Conservation (phyloP, 306 rosid species). For the Quercus alba region DNA sequence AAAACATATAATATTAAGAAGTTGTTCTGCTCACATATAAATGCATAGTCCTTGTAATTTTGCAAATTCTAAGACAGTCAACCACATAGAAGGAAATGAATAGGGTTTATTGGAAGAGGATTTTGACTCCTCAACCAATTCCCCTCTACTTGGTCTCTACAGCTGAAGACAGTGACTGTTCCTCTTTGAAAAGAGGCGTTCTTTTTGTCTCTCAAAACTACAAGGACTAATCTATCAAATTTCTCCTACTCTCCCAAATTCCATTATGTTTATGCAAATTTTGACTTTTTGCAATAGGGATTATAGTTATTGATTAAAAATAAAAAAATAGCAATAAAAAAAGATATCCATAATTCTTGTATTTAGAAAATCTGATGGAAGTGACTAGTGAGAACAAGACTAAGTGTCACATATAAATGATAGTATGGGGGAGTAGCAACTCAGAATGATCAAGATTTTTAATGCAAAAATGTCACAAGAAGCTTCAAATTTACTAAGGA, state of each 20-base stretch:
- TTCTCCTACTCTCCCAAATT: not conserved
- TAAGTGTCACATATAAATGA: not conserved
- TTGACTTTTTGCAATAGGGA: constrained; percentile 2
- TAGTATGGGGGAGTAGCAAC: not conserved
- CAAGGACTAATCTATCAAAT: not conserved
- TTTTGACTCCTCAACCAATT: not conserved
- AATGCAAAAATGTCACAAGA: constrained; percentile 3
- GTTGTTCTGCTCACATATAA: not conserved
- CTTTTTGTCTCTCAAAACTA: not conserved
- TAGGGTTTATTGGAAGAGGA: not conserved
- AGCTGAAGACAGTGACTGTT: not conserved
- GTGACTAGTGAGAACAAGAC: not conserved
- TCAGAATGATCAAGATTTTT: not conserved
- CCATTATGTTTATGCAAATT: not conserved
- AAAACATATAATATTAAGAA: not conserved
- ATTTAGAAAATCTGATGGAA: not conserved
- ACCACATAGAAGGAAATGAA: not conserved
- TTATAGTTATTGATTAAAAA: not conserved
- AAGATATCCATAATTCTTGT: not conserved
- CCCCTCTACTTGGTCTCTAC: not conserved
- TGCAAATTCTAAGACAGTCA: constrained; percentile 14
- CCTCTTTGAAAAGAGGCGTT: not conserved
- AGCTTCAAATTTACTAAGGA: not conserved
- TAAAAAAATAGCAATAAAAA: not conserved
- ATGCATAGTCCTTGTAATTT: not conserved